phyloP scores from a whole-genome alignment of 1,139 yeast species.

The Yamadazyma oceani region DNA sequence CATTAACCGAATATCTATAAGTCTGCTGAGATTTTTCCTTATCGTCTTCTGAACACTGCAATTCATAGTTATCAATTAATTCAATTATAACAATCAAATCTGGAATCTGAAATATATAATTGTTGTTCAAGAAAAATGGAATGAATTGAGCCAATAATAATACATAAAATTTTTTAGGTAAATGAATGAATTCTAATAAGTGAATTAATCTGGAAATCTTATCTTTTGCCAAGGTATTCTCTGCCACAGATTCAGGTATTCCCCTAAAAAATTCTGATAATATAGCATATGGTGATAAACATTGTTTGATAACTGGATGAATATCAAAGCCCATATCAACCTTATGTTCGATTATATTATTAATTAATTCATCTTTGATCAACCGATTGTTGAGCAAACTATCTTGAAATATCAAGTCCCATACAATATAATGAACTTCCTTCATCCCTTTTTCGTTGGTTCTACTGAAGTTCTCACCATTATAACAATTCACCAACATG shows the following conservation, averaged over 20 bases:
- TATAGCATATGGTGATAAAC: slow-evolving; percentile 73
- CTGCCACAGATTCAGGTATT: slow-evolving; percentile 28
- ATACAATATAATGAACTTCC: slow-evolving; percentile 39
- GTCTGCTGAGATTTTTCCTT: slow-evolving; percentile 31
- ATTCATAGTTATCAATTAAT: slow-evolving; percentile 48
- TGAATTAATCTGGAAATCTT: slow-evolving; percentile 43
- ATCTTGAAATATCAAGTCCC: slow-evolving; percentile 60
- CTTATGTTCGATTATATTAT: slow-evolving; percentile 49
- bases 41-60: slow-evolving; percentile 24
- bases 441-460: slow-evolving; percentile 32
- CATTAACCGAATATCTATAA: slow-evolving; percentile 30
- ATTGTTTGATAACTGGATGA: slow-evolving; percentile 62
- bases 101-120: slow-evolving; percentile 34
- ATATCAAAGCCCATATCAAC: slow-evolving; percentile 35
- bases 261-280: slow-evolving; percentile 47
- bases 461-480: slow-evolving; percentile 26
- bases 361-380: slow-evolving; percentile 54
- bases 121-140: slow-evolving; percentile 35
- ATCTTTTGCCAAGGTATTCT: slow-evolving; percentile 18
- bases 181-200: slow-evolving; percentile 60
- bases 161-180: slow-evolving; percentile 61
- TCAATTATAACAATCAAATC: slow-evolving; percentile 50
- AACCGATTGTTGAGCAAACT: slow-evolving; percentile 54
- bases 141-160: slow-evolving; percentile 50
- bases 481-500: slow-evolving; percentile 67